Conservation (phyloP, 371 early-diverging fungal genomes). For the Choanephora cucurbitarum region DNA sequence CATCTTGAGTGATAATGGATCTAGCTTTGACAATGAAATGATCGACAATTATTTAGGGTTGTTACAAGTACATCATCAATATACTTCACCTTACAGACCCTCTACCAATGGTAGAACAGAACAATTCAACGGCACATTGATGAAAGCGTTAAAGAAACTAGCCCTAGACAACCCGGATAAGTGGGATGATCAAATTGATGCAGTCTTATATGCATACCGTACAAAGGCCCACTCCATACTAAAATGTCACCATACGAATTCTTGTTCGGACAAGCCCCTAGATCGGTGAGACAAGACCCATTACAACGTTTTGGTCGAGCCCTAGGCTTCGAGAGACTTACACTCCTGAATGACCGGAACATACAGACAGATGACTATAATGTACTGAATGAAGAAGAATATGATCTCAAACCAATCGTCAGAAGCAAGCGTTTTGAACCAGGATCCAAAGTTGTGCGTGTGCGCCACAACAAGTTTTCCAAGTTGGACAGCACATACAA, state of each 20-base stretch:
- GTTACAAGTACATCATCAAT: conserved; percentile 3
- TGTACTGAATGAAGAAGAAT: background rate
- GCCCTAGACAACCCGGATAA: background rate
- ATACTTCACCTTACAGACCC: conserved; percentile 6
- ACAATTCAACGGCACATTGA: conserved; percentile 4
- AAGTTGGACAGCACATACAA: conserved; percentile 1
- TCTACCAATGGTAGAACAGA: conserved; percentile 5
- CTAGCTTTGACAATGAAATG: no score
- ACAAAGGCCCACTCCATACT: conserved; percentile 4
- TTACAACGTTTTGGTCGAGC: background rate
- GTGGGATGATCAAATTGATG: conserved; percentile 9
- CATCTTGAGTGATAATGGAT: conserved; percentile 11
- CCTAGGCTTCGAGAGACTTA: background rate
- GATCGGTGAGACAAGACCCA: background rate
- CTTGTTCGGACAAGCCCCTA: background rate
- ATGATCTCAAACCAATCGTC: no score
- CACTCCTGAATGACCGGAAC: background rate
- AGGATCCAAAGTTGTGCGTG: background rate
- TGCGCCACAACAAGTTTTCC: background rate
- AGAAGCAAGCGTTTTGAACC: background rate
- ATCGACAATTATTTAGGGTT: background rate
- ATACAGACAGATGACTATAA: background rate
- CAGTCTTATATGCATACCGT: conserved; percentile 11
- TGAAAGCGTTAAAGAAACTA: background rate
- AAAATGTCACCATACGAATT: conserved; percentile 9